Evolutionary conservation across 345 rosid genomes (phyloP), one percentile per base, ranked within the genome.

Genomic region (Populus davidiana): DNA sequence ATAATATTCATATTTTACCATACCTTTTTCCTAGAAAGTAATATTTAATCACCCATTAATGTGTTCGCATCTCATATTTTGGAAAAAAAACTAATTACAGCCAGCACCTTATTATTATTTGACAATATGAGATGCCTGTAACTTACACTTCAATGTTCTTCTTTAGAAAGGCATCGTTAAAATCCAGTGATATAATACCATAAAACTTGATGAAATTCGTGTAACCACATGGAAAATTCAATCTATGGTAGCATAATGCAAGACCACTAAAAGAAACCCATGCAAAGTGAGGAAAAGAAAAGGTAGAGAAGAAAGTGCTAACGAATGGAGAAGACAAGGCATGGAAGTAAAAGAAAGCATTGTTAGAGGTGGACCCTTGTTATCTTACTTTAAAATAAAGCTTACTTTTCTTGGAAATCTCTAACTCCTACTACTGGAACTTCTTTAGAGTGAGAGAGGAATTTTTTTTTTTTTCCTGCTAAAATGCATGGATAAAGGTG

Each of bases 381-480:
- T 3, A 59, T 59, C 64, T 23, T 59, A 72, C 33, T 31, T 31
- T 31, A 33, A 33, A 75, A 16, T 71, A 65, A 81, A 69, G 67
- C 65, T 70, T 67, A 20, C 59, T 36, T 72, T 83, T 78, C 78
- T 76, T 65, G 72, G 79, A 81, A 79, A 73, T 72, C 56, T 64
- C 74, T 47, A 52, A 31, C 49, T 52, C 64, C 64, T 44, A 12
- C 27, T 68, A 8, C 29, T 70, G 44, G 14, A 41, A 10, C 2
- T 70, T 25, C 36, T 67, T 27, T 52, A 31, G 25, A 75, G 72
- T 17, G 31, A 21, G 59, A 49, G 44, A 47, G 72, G 2, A 6
- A 31, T 3, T n/a, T 31, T 5, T 43, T 43, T 12, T 44, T 44
- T 44, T 44, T 3, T 0, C 0, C 11, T 44, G 16, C 50, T 2